Base-by-base conservation (phyloP, 2,329 filamentous ascomycete genomes). In the Phialocephala subalpina region DNA sequence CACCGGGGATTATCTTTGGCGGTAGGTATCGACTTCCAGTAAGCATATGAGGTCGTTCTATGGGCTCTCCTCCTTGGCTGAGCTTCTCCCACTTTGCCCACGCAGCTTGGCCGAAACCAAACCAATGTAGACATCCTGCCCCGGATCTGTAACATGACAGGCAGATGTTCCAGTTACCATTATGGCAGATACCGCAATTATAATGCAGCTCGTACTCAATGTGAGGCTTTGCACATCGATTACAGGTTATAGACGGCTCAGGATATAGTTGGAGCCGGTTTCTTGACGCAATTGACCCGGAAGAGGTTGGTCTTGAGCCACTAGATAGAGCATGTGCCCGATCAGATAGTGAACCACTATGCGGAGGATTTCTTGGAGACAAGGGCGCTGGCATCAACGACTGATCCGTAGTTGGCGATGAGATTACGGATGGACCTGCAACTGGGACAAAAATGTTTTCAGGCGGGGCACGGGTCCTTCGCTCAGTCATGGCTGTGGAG, bases 191-290 rank as follows among this genome's bases (percentile, higher is more conserved):
- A 1, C 80, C 78, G 78, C 95, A 98, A 75, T 92, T 92, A 79
- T 95, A 97, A 77, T 97, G 93, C 1, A 97, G 80, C 9, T 93
- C 88, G 72, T 97, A 93, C 76, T 97, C 91, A 42, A 97, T 94
- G 67, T 94, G 86, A 6, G 82, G 74, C 69, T 86, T 90, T 22
- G 83, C 80, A 76, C 95, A 98, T 11, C 87, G 83, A 42, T 88
- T 86, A 76, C 95, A 97, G 9, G 82, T 83, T 59, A 97, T 87
- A 1, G 87, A 88, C 0, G 94, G 93, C 74, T 97, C 93, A 0
- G 82, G 77, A 69, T 86, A 92, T 1, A 87, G 79, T 72, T 86
- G 80, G 22, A 70, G 60, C 3, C 68, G 70, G 52, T 74, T 66
- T 47, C 71, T 69, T 47, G 76, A 75, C 18, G 75, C 73, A 62